Base-by-base conservation (phyloP, 1,284 basidiomycete genomes). In the Puccinia hordei region DNA sequence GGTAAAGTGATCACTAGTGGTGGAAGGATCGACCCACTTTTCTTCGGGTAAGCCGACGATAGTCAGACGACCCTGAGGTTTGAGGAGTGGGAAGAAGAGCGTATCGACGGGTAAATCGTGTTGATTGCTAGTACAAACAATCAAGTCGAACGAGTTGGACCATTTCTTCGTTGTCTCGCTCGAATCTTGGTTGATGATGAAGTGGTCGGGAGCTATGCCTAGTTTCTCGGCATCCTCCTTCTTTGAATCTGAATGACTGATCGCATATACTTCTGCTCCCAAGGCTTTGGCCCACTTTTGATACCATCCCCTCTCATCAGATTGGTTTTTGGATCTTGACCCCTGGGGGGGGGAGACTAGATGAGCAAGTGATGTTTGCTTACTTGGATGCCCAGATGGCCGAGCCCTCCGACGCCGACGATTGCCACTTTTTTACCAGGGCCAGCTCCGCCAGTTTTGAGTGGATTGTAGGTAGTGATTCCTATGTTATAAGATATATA, bases 161-260 rank as follows among this genome's bases (percentile, higher is more conserved):
- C 77, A 80, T 30, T 72, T 38, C 68, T 80, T 80, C 2, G 30
- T 53, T 24, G 68, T 72, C 57, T 27, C 77, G 2, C 49, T 55
- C 5, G 35, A 8, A 46, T 80, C 68, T 33, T 63, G 65, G 2
- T 68, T 24, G 24, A 80, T 53, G 19, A 80, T 80, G 38, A 80
- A 80, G 53, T 80, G 55, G 24, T 80, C 77, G 15, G 30, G 24
- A 22, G 63, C 30, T n/a, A 80, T 33, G 10, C 77, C 77, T 22
- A 80, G 35, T 35, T 72, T 71, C 33, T 72, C 77, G 0, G 77
- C 77, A 53, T 80, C 77, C 9, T 27, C 41, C 35, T 27, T 59
- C 69, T 80, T 80, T 2, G 77, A 80, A n/a, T 80, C 77, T 27
- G 77, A 80, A 53, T 80, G 77, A 24, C 68, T 72, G 24, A 80